Percentiles rank a stretch among this genome's conserved stretches.
These are phyloP conservation scores for Rhizopogon vulgaris DNA, from an alignment of 768 basidiomycete genomes.

Conservation along the genomic window DNA sequence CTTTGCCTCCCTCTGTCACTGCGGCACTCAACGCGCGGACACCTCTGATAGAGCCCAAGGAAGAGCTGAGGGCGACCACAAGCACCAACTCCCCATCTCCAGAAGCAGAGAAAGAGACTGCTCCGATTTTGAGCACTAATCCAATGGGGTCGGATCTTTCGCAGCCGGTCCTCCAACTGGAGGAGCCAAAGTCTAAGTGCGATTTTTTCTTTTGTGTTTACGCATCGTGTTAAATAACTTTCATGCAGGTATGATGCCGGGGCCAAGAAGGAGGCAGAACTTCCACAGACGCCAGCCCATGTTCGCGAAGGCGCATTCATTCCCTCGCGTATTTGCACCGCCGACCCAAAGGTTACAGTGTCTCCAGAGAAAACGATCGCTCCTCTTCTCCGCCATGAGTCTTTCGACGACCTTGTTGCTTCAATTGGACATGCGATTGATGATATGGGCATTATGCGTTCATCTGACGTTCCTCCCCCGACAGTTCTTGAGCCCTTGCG, in stretches of 20 bases:
- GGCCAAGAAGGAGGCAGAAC: neutral
- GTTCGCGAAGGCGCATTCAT: constrained; percentile 64
- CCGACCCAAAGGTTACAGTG: constrained; percentile 12
- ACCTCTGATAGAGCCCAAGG: neutral
- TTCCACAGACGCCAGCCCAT: constrained; percentile 19
- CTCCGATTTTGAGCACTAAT: neutral
- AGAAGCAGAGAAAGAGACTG: neutral
- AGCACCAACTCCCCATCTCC: neutral
- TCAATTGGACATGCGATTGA: constrained; percentile 33
- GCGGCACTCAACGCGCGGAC: constrained; percentile 28
- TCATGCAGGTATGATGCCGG: neutral
- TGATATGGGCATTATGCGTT: constrained; percentile 30
- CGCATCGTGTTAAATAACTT: neutral
- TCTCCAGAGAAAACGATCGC: constrained; percentile 13
- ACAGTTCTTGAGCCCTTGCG: constrained; percentile 36
- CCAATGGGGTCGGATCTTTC: neutral
- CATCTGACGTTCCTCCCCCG: constrained; percentile 29
- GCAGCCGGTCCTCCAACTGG: neutral
- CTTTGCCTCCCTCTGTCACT: constrained; percentile 50
- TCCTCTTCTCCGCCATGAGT: constrained; percentile 21
- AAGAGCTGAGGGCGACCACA: neutral
- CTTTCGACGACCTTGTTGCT: constrained; percentile 33
- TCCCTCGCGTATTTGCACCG: constrained; percentile 32
- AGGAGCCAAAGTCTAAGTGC: neutral
- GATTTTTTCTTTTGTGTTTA: neutral